phyloP scores from a whole-genome alignment of 768 basidiomycete genomes.

The Mycena sanguinolenta region DNA sequence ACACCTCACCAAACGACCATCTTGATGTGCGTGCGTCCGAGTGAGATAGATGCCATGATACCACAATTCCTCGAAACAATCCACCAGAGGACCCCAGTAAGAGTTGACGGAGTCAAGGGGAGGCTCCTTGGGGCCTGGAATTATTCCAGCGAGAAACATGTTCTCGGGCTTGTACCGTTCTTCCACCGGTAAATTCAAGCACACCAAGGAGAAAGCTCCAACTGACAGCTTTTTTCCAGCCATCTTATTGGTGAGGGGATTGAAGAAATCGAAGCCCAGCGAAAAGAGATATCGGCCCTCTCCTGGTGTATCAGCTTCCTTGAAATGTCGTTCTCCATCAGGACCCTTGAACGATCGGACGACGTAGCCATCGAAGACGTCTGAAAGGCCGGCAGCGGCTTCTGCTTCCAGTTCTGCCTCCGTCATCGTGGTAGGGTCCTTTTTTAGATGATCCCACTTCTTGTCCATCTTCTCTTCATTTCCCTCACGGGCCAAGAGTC shows the following conservation, averaged over 20 bases:
- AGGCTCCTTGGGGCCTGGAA: neutral
- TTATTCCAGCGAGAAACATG: neutral
- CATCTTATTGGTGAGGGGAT: neutral
- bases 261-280: neutral
- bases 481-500: neutral
- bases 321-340: neutral
- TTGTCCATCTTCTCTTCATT: neutral
- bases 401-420: neutral
- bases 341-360: neutral
- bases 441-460: neutral
- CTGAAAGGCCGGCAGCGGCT: neutral
- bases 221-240: neutral
- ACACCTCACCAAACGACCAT: neutral
- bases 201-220: neutral
- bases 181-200: neutral
- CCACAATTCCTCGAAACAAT: neutral
- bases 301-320: neutral
- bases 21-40: neutral
- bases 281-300: neutral
- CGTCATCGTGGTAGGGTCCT: neutral
- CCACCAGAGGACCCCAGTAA: neutral
- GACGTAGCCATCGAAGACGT: neutral
- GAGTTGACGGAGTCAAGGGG: neutral
- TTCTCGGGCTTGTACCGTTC: neutral
- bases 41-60: neutral